phyloP scores from a whole-genome alignment of 495 filamentous ascomycete species.

The Aspergillus biplanus region DNA sequence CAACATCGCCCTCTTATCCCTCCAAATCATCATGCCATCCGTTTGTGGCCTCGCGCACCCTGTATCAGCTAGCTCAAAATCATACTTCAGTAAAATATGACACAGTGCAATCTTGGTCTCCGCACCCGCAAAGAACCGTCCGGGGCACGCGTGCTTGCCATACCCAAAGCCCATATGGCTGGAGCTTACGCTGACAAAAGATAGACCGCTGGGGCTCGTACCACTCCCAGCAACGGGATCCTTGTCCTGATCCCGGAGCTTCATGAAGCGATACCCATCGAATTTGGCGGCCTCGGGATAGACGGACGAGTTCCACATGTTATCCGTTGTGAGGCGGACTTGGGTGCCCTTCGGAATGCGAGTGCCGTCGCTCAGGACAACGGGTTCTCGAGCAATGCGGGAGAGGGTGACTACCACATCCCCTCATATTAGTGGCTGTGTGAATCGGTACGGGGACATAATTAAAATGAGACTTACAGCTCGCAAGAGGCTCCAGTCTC shows the following conservation, averaged over 20 bases:
- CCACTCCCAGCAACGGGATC: neutral
- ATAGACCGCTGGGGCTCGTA: neutral
- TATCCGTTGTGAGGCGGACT: neutral
- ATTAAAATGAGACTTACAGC: slow-evolving; percentile 11
- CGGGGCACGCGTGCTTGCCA: slow-evolving; percentile 21
- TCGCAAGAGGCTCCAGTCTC: slow-evolving; percentile 15
- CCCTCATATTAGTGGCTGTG: too few relatives aligned
- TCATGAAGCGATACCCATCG: slow-evolving; percentile 14
- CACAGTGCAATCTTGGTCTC: slow-evolving; percentile 20
- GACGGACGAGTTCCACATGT: slow-evolving; percentile 7
- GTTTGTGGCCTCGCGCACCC: neutral
- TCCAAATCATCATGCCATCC: slow-evolving; percentile 12
- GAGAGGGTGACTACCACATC: neutral
- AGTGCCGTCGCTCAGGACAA: slow-evolving; percentile 1
- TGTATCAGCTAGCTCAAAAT: slow-evolving; percentile 8
- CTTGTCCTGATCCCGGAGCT: slow-evolving; percentile 4
- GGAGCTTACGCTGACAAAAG: slow-evolving; percentile 3
- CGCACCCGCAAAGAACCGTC: slow-evolving; percentile 15
- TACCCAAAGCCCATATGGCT: slow-evolving; percentile 22
- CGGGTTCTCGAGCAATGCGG: slow-evolving; percentile 3
- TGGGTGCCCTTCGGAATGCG: slow-evolving; percentile 8
- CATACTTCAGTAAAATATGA: slow-evolving; percentile 21
- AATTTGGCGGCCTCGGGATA: slow-evolving; percentile 13
- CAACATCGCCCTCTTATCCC: slow-evolving; percentile 12
- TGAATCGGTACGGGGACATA: too few relatives aligned